Conservation (phyloP, 2,329 filamentous ascomycete genomes). For the Pseudocercospora pini-densiflorae region DNA sequence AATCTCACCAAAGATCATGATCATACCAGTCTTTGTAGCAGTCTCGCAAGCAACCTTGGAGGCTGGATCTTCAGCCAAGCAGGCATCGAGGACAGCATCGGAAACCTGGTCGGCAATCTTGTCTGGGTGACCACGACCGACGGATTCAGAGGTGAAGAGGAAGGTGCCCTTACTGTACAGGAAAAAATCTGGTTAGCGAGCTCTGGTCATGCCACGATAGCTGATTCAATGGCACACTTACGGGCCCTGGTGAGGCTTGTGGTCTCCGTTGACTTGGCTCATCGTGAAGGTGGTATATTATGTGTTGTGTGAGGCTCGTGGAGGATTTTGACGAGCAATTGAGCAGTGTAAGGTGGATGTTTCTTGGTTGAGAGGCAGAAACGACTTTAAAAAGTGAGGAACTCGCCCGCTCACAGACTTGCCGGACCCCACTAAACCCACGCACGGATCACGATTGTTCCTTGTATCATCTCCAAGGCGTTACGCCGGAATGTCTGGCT, state of each 20-base stretch:
- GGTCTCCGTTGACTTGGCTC: conserved; percentile 21
- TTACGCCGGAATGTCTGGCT: conserved; percentile 1
- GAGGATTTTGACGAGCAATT: conserved; percentile 1
- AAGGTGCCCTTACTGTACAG: conserved; percentile 30
- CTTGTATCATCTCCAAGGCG: background rate
- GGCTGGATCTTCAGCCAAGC: conserved; percentile 88
- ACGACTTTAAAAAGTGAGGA: background rate
- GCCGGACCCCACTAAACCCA: background rate
- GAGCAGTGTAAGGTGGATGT: background rate
- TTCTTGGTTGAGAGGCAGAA: conserved; percentile 1
- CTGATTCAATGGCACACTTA: conserved; percentile 20
- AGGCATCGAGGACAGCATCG: conserved; percentile 98
- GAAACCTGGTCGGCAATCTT: conserved; percentile 81
- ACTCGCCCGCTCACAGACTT: conserved; percentile 1
- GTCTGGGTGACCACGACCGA: conserved; percentile 48
- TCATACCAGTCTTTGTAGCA: conserved; percentile 98
- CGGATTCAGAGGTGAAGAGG: conserved; percentile 57
- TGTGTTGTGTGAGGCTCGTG: background rate
- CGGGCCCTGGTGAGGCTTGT: conserved; percentile 23
- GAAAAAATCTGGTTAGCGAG: conserved; percentile 17
- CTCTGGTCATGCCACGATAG: background rate
- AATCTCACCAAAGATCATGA: conserved; percentile 99
- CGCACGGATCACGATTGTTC: background rate
- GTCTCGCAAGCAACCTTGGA: conserved; percentile 99
- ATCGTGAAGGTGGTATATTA: conserved; percentile 10